phyloP scores from a whole-genome alignment of 306 rosid genomes.

The Betula pendula region DNA sequence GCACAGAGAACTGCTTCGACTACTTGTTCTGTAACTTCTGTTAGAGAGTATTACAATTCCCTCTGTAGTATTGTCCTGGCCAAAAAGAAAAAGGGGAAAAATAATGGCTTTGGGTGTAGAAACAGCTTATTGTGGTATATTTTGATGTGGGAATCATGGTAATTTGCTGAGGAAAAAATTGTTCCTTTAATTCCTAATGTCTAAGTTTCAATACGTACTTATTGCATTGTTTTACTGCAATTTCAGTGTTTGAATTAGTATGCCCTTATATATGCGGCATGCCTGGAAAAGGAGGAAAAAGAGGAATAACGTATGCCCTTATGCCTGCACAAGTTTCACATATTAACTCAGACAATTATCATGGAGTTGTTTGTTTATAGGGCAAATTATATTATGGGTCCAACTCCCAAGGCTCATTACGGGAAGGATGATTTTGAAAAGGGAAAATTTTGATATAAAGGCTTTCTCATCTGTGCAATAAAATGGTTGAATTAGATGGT shows the following conservation, averaged over 20 bases:
- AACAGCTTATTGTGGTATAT: too few species aligned
- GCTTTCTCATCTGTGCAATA: background rate
- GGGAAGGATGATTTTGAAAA: background rate
- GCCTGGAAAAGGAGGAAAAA: background rate
- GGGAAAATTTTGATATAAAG: background rate
- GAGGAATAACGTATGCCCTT: background rate
- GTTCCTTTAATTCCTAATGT: background rate
- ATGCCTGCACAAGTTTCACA: background rate
- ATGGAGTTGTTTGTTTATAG: background rate
- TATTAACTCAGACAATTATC: background rate
- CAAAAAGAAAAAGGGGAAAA: background rate
- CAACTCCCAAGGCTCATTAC: background rate
- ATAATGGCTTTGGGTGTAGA: too few species aligned
- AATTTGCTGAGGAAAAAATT: background rate
- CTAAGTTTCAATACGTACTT: background rate
- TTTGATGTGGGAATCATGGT: too few species aligned
- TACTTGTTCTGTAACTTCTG: slow-evolving; percentile 55
- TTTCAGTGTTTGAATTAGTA: background rate
- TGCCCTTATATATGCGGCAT: too few species aligned
- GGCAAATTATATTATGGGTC: background rate
- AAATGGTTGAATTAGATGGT: background rate
- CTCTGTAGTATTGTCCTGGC: background rate
- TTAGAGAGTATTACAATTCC: slow-evolving; percentile 15
- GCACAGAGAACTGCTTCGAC: slow-evolving; percentile 47
- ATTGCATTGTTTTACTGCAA: background rate